Evolutionary conservation across 1,284 basidiomycete genomes (phyloP).

Genomic region (Tremellales sp.): DNA sequence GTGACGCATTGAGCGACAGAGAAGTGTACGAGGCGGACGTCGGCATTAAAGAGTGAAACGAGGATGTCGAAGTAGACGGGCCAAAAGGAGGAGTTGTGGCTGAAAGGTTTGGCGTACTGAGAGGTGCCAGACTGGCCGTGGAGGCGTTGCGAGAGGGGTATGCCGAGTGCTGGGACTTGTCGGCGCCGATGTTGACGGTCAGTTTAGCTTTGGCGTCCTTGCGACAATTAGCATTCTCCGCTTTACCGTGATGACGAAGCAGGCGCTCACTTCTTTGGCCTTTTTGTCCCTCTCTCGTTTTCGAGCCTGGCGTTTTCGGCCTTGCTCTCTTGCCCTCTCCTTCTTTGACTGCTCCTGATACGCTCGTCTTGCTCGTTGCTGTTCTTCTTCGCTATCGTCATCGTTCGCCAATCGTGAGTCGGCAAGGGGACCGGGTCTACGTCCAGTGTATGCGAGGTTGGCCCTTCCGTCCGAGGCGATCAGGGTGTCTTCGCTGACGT

Average conservation of each 20-base stretch:
- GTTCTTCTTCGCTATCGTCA: background rate
- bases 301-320: background rate
- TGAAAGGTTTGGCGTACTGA: background rate
- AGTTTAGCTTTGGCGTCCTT: background rate
- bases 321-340: background rate
- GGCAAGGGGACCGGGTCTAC: no score
- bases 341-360: background rate
- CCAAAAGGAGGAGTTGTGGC: background rate
- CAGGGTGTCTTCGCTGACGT: no score
- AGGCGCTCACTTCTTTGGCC: no score
- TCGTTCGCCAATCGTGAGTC: background rate
- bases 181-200: background rate
- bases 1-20: background rate
- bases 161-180: background rate
- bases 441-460: no score
- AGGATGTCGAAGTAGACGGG: background rate
- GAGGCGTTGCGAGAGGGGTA: background rate
- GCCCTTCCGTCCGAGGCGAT: no score
- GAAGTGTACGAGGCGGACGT: background rate
- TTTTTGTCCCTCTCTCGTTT: background rate
- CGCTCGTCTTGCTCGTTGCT: background rate
- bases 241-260: no score
- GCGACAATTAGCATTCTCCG: background rate
- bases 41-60: background rate
- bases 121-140: background rate